A percentile compares a stretch with the other conserved stretches of the same genome.
Conservation (phyloP, 192 early-diverging fungal species). For the Chytriomyces confervae region DNA sequence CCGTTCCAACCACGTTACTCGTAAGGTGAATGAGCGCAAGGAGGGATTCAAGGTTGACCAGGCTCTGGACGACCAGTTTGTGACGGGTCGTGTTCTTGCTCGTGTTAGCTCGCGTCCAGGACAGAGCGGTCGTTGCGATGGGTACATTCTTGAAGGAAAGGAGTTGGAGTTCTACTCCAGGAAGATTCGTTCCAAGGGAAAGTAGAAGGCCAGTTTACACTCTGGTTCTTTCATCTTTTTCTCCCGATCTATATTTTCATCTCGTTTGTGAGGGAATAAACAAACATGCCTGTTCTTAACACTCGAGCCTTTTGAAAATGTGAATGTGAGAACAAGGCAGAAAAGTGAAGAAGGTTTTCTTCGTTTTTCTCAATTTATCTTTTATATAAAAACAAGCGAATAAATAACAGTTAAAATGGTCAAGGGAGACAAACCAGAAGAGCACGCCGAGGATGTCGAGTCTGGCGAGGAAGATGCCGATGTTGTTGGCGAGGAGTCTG, state of each 20-base stretch:
- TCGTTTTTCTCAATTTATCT: too few relatives aligned
- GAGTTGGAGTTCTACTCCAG: slow-evolving; percentile 98
- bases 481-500: slow-evolving; percentile 36
- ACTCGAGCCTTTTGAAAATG: too few relatives aligned
- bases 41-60: slow-evolving; percentile 82
- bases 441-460: background rate
- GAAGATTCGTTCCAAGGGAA: slow-evolving; percentile 61
- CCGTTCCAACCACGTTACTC: slow-evolving; percentile 88
- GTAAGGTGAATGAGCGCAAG: slow-evolving; percentile 87
- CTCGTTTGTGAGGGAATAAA: too few relatives aligned
- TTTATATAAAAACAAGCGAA: too few relatives aligned
- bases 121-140: slow-evolving; percentile 96
- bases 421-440: background rate
- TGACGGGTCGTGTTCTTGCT: slow-evolving; percentile 88
- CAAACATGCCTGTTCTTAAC: too few relatives aligned
- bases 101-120: slow-evolving; percentile 94
- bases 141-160: slow-evolving; percentile 99
- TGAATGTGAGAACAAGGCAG: too few relatives aligned
- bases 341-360: too few relatives aligned
- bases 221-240: too few relatives aligned
- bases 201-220: background rate
- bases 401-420: too few relatives aligned
- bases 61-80: slow-evolving; percentile 92
- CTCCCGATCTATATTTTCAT: too few relatives aligned
- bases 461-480: slow-evolving; percentile 31